Evolutionary conservation across 2,329 filamentous ascomycete genomes (phyloP).

Genomic region (Phymatotrichopsis omnivora): DNA sequence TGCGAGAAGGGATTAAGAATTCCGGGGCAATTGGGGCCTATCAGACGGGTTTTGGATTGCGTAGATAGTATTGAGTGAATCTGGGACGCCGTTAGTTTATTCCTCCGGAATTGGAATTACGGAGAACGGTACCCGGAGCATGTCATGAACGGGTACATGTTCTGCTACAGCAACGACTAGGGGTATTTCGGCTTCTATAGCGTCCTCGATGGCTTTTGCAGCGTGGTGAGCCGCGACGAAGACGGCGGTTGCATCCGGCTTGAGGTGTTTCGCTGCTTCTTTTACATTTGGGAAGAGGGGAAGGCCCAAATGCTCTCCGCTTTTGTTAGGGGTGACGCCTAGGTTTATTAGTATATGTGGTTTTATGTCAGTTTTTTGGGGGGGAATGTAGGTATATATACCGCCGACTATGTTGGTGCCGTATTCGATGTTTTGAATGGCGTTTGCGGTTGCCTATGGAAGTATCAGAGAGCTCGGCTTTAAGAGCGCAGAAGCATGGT

Average conservation of each 20-base stretch:
- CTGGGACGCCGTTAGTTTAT: conserved; percentile 12
- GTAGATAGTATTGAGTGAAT: conserved; percentile 61
- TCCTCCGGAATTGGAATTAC: too few relatives aligned
- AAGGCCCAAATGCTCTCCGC: conserved; percentile 60
- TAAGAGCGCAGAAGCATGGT: too few relatives aligned
- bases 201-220: conserved; percentile 63
- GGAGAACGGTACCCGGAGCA: conserved; percentile 45
- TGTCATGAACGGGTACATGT: conserved; percentile 68
- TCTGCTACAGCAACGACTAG: conserved; percentile 71
- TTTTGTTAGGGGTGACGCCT: conserved; percentile 61
- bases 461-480: too few relatives aligned
- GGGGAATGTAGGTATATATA: conserved; percentile 4
- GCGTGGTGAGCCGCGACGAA: conserved; percentile 70
- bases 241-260: conserved; percentile 67
- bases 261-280: conserved; percentile 57
- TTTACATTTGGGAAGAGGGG: conserved; percentile 60
- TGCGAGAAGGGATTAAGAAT: conserved; percentile 64
- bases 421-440: conserved; percentile 63
- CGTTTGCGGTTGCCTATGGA: conserved; percentile 57
- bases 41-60: conserved; percentile 60
- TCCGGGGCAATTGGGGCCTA: conserved; percentile 72
- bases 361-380: too few relatives aligned
- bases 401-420: conserved; percentile 66
- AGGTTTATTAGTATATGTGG: conserved; percentile 1
- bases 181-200: conserved; percentile 67